Conservation (phyloP, 1,139 yeast species). For the Geotrichum bryndzae region DNA sequence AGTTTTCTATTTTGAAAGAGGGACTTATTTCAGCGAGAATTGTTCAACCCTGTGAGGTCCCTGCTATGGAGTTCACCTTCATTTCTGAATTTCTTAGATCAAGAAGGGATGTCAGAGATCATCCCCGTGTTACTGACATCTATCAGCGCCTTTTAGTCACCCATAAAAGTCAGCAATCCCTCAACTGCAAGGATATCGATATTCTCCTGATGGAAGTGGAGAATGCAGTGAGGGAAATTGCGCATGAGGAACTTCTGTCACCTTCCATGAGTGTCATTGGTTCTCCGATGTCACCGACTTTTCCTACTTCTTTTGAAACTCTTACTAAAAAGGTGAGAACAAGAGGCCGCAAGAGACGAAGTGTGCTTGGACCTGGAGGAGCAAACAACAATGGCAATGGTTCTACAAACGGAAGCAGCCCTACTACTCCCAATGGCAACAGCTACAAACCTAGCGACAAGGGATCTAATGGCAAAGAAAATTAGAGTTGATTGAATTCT, state of each 20-base stretch:
- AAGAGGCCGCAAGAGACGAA: slow-evolving; percentile 12
- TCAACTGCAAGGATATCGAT: slow-evolving; percentile 9
- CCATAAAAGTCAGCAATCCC: slow-evolving; percentile 1
- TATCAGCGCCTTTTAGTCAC: slow-evolving; percentile 7
- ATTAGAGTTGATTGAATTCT: background rate
- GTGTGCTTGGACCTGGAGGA: slow-evolving; percentile 1
- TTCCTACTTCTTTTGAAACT: slow-evolving; percentile 2
- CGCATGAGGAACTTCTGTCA: slow-evolving; percentile 3
- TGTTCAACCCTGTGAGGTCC: slow-evolving; percentile 15
- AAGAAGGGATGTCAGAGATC: slow-evolving; percentile 13
- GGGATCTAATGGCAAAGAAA: background rate
- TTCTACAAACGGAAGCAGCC: background rate
- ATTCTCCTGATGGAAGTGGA: slow-evolving; percentile 4
- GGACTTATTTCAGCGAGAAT: slow-evolving; percentile 10
- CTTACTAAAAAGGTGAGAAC: slow-evolving; percentile 9
- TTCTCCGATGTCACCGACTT: slow-evolving; percentile 14
- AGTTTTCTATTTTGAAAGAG: slow-evolving; percentile 7
- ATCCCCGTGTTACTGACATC: slow-evolving; percentile 8
- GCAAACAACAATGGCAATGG: background rate
- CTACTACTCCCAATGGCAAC: background rate
- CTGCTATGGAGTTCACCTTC: slow-evolving; percentile 14
- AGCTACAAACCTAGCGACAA: background rate
- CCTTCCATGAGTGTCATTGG: background rate
- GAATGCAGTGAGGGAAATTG: slow-evolving; percentile 7
- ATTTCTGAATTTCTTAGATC: slow-evolving; percentile 11